phyloP scores from a whole-genome alignment of 1,284 basidiomycete genomes.

The Ustilago esculenta region DNA sequence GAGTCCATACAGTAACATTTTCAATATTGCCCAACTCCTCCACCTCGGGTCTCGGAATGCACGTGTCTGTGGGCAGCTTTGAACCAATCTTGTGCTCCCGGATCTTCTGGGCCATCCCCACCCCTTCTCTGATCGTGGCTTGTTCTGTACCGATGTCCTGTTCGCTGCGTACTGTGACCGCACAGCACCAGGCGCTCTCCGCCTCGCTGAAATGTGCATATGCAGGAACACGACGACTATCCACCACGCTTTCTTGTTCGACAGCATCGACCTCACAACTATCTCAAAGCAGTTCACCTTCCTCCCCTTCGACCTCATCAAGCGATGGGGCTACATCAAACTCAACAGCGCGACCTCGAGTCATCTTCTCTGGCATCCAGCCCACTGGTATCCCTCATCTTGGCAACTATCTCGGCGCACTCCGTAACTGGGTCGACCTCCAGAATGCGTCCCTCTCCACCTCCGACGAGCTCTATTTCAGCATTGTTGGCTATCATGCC shows the following conservation, averaged over 20 bases:
- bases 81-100: neutral
- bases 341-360: constrained; percentile 6
- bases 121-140: too few relatives aligned
- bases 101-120: neutral
- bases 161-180: neutral
- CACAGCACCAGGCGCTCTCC: neutral
- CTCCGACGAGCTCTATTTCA: constrained; percentile 74
- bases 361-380: constrained; percentile 83
- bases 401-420: constrained; percentile 90
- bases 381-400: constrained; percentile 87
- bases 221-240: neutral
- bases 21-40: neutral
- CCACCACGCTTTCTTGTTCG: constrained; percentile 2
- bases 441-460: constrained; percentile 73
- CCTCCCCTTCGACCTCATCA: neutral
- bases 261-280: constrained; percentile 6
- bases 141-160: neutral
- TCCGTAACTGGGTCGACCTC: constrained; percentile 85
- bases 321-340: neutral
- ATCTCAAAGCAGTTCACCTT: neutral
- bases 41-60: constrained; percentile 37
- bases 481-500: constrained; percentile 77
- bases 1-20: neutral
- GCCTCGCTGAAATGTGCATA: too few relatives aligned
- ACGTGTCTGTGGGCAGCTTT: too few relatives aligned